Percentiles rank a stretch among this genome's conserved stretches.
Evolutionary conservation across 2,329 filamentous ascomycete genomes (phyloP).

Genomic region (Phoma herbarum): DNA sequence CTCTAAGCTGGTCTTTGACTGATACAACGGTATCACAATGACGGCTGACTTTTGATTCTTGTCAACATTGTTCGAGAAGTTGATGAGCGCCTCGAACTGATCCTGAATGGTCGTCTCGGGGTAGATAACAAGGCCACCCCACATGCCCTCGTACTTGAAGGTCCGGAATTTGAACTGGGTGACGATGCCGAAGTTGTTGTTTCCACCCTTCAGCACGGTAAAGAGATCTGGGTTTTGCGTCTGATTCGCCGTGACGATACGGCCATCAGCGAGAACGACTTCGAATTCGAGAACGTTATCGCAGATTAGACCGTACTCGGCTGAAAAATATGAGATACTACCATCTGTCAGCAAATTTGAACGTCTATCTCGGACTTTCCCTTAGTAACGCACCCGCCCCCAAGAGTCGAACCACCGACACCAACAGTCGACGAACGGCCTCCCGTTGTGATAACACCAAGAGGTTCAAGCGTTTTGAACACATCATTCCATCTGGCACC

Average conservation of each 20-base stretch:
- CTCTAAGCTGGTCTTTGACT: slow-evolving; percentile 22
- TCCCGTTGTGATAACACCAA: slow-evolving; percentile 34
- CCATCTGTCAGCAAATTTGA: not conserved
- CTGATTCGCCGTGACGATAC: slow-evolving; percentile 33
- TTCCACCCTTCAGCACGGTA: slow-evolving; percentile 45
- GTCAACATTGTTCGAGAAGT: slow-evolving; percentile 32
- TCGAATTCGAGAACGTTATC: slow-evolving; percentile 47
- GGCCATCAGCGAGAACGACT: slow-evolving; percentile 46
- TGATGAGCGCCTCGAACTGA: slow-evolving; percentile 35
- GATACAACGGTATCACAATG: slow-evolving; percentile 34
- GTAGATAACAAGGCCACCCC: slow-evolving; percentile 48
- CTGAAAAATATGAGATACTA: slow-evolving; percentile 41
- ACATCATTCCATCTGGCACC: slow-evolving; percentile 41
- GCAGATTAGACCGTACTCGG: slow-evolving; percentile 38
- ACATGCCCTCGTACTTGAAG: slow-evolving; percentile 38
- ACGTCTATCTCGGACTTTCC: not conserved
- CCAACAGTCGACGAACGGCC: slow-evolving; percentile 38
- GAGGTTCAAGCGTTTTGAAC: slow-evolving; percentile 34
- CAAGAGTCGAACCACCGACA: slow-evolving; percentile 38
- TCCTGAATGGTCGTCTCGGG: slow-evolving; percentile 27
- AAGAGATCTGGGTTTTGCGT: slow-evolving; percentile 40
- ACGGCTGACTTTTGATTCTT: slow-evolving; percentile 28
- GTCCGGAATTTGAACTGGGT: slow-evolving; percentile 40
- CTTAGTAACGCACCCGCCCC: slow-evolving; percentile 25
- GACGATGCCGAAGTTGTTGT: slow-evolving; percentile 49